phyloP scores from a whole-genome alignment of 257 asterid genomes.

The Fraxinus cuspidata region DNA sequence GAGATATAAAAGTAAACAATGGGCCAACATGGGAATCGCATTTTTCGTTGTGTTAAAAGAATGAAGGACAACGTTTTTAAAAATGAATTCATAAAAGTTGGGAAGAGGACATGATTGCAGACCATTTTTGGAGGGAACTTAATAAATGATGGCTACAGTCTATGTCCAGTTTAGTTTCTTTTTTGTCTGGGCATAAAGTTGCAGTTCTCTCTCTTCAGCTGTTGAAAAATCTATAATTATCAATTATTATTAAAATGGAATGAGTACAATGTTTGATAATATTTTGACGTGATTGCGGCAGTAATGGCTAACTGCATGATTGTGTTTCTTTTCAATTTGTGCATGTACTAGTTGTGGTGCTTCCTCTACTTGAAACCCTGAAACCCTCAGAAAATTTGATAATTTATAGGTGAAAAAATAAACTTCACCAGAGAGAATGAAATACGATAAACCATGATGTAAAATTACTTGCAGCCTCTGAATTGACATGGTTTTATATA shows the following conservation, averaged over 20 bases:
- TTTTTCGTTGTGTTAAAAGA: not conserved
- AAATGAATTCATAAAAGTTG: not conserved
- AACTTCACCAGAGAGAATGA: not conserved
- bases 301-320: not conserved
- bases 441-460: not conserved
- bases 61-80: not conserved
- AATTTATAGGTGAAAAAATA: not conserved
- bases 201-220: not conserved
- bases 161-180: not conserved
- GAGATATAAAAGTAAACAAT: not conserved
- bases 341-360: not conserved
- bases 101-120: not conserved
- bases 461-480: not conserved
- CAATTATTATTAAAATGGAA: not conserved
- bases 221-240: not conserved
- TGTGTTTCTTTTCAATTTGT: not conserved
- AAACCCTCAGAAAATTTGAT: not conserved
- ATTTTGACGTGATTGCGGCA: not conserved
- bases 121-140: not conserved
- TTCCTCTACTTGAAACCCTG: not conserved
- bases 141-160: not conserved
- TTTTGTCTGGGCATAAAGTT: not conserved
- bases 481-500: constrained; percentile 21
- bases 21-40: not conserved
- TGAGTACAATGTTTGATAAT: not conserved